Evolutionary conservation across 1,284 basidiomycete species (phyloP).

Genomic region (Marasmius tenuissimus): DNA sequence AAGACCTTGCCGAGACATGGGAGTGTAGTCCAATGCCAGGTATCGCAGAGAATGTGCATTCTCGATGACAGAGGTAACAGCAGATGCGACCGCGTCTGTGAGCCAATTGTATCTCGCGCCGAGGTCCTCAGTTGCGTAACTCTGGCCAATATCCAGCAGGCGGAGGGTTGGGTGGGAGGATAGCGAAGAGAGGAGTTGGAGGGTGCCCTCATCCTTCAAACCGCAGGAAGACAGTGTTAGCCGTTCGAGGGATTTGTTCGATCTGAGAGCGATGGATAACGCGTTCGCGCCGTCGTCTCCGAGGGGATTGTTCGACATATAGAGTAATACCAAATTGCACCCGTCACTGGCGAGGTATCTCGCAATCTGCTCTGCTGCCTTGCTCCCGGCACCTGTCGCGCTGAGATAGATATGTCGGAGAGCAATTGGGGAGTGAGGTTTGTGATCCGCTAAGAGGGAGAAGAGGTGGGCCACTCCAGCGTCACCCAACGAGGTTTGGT

Average conservation of each 20-base stretch:
- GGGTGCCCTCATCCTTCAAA: constrained; percentile 13
- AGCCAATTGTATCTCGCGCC: constrained; percentile 11
- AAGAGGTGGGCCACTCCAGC: constrained; percentile 14
- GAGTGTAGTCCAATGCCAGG: constrained; percentile 4
- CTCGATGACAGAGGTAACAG: constrained; percentile 2
- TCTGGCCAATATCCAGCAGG: constrained; percentile 6
- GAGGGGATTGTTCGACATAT: constrained; percentile 16
- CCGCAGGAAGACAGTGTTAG: constrained; percentile 14
- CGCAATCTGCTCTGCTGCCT: constrained; percentile 10
- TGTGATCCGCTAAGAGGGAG: constrained; percentile 8
- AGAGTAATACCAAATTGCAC: constrained; percentile 15
- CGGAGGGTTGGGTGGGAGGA: constrained; percentile 9
- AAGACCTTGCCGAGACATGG: constrained; percentile 4
- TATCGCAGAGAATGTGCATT: constrained; percentile 3
- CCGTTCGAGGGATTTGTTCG: constrained; percentile 15
- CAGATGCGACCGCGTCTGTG: constrained; percentile 2
- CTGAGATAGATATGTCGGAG: constrained; percentile 18
- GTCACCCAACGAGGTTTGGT: constrained; percentile 17
- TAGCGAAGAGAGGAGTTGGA: constrained; percentile 13
- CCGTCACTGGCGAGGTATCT: constrained; percentile 11
- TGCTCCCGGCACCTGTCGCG: constrained; percentile 13
- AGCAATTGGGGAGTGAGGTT: constrained; percentile 5
- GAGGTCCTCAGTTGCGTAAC: constrained; percentile 10
- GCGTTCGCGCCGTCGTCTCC: constrained; percentile 16
- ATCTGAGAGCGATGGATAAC: constrained; percentile 12